A percentile compares a stretch with the other conserved stretches of the same genome.
phyloP scores from a whole-genome alignment of 768 basidiomycete species.

The Dentipellis fragilis region DNA sequence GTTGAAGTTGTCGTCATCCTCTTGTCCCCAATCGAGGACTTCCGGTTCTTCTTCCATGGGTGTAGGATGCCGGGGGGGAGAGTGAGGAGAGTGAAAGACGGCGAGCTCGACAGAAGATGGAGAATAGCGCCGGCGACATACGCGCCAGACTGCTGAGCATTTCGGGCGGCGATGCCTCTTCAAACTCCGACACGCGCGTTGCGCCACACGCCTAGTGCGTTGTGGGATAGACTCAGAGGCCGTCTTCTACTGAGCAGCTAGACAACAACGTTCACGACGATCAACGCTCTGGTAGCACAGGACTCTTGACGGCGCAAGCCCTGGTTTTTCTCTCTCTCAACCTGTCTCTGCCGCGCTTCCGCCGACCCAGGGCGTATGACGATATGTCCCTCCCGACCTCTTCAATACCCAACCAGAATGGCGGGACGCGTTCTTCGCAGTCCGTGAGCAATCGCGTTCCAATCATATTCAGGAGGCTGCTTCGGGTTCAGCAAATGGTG shows the following conservation, averaged over 20 bases:
- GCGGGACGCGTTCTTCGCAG: conserved; percentile 9
- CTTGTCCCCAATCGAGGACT: conserved; percentile 60
- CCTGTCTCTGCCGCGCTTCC: conserved; percentile 13
- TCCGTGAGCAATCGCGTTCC: conserved; percentile 51
- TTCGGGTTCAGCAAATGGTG: conserved; percentile 85
- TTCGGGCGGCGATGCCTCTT: not conserved
- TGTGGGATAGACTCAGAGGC: too few relatives aligned
- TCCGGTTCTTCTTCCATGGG: conserved; percentile 61
- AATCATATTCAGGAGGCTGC: conserved; percentile 68
- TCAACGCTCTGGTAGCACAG: not conserved
- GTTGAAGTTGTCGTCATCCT: conserved; percentile 28
- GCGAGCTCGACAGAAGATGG: conserved; percentile 3
- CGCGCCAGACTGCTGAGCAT: not conserved
- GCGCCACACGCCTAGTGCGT: too few relatives aligned
- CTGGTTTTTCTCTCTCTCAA: conserved; percentile 1
- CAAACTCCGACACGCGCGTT: not conserved
- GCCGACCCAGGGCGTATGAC: conserved; percentile 11
- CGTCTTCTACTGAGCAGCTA: not conserved
- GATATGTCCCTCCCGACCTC: conserved; percentile 20
- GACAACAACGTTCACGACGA: not conserved
- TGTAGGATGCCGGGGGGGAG: conserved; percentile 10
- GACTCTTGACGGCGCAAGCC: too few relatives aligned
- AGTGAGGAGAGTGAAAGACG: conserved; percentile 12
- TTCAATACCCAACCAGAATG: conserved; percentile 11
- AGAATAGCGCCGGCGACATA: not conserved